Base-by-base conservation (phyloP, 2,329 filamentous ascomycete species). In the Didymella pomorum region DNA sequence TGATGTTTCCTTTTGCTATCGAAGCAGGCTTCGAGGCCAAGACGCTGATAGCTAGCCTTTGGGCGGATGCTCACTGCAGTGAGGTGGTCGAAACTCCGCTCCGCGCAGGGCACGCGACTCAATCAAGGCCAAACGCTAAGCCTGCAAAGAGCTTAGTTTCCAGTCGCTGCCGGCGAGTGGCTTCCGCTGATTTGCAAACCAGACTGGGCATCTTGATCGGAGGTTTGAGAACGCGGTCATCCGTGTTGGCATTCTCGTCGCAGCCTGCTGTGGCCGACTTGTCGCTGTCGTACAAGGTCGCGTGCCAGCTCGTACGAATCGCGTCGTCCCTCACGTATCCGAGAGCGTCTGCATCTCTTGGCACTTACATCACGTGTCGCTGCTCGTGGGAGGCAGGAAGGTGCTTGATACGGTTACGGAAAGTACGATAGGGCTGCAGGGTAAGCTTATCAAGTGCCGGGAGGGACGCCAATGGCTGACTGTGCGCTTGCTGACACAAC, bases 151-250 rank as follows among this genome's bases (percentile, higher is more conserved):
- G 56, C 25, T 45, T 58, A 49, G 56, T 23, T 54, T 58, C 56
- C 56, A 50, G 14, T 18, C 37, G 31, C 9, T 58, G 46, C 56
- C 56, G 56, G 56, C 50, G 56, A n/a, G 39, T 46, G 12, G 11
- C 33, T 42, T 49, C 25, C 23, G 43, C 20, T 50, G 50, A 53
- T 58, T 50, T 46, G 50, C 31, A 29, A 21, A 45, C 41, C 37
- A 28, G 18, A 16, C 29, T 31, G 29, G 12, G 14, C 29, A 21
- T 18, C 26, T 46, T 16, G 45, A 46, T 54, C 56, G 56, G 56
- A 54, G 50, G 25, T 54, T 42, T 54, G 46, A 46, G 56, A 50
- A 42, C 16, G 50, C 50, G 56, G 41, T 53, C 46, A 46, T 58
- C 56, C 56, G 56, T 39, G 14, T 41, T 58, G 51, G 50, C 56